Percentiles rank a stretch among this genome's conserved stretches.
These are phyloP conservation scores for Komagataella phaffii DNA, from an alignment of 805 yeast species.

Conservation along the genomic window DNA sequence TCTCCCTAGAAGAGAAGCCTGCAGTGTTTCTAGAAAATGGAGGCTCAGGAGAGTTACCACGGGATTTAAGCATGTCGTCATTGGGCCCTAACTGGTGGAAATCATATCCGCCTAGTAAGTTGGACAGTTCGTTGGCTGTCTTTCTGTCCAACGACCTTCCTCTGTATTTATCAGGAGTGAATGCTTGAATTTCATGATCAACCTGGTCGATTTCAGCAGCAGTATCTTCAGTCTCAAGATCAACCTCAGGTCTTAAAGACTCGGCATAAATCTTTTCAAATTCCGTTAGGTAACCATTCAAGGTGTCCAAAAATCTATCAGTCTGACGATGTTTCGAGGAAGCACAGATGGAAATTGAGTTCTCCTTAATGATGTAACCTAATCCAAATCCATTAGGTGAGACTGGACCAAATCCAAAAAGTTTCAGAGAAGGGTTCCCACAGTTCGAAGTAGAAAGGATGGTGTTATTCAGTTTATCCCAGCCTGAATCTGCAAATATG, in stretches of 20 bases:
- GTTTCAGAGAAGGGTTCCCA: slow-evolving; percentile 78
- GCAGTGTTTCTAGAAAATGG: slow-evolving; percentile 12
- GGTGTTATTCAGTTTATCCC: slow-evolving; percentile 76
- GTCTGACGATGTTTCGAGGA: slow-evolving; percentile 88
- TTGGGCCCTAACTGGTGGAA: slow-evolving; percentile 66
- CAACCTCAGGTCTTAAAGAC: slow-evolving; percentile 9
- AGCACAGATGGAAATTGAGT: slow-evolving; percentile 67
- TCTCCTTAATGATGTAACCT: slow-evolving; percentile 76
- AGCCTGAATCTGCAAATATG: slow-evolving; percentile 74
- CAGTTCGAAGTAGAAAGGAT: slow-evolving; percentile 78
- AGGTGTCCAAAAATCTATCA: slow-evolving; percentile 56
- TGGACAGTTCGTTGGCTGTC: slow-evolving; percentile 16
- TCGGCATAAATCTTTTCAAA: slow-evolving; percentile 35
- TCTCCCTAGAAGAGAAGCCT: slow-evolving; percentile 26
- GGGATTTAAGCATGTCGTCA: slow-evolving; percentile 39
- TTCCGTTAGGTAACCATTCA: slow-evolving; percentile 47
- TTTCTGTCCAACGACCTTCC: slow-evolving; percentile 8
- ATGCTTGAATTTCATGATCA: neutral
- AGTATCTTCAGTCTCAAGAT: neutral
- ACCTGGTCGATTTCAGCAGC: slow-evolving; percentile 1
- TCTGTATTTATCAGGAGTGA: slow-evolving; percentile 7
- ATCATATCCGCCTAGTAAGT: slow-evolving; percentile 72
- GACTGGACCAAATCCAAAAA: slow-evolving; percentile 90
- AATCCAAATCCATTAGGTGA: slow-evolving; percentile 87
- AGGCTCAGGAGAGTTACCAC: slow-evolving; percentile 49